Base-by-base conservation (phyloP, 2,329 filamentous ascomycete genomes). In the Fusarium tjaetaba region DNA sequence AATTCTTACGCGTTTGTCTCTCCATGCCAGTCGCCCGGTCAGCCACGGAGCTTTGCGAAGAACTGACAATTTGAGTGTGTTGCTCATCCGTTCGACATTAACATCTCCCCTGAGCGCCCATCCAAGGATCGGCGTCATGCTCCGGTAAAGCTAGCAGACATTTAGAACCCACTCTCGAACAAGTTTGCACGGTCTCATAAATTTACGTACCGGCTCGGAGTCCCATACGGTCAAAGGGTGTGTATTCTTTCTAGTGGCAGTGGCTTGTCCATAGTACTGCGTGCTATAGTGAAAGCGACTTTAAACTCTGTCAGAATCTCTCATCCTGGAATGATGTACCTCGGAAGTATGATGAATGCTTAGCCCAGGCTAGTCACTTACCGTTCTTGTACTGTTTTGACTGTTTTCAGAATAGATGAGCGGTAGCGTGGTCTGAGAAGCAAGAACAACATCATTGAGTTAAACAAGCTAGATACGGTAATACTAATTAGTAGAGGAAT, bases 281-380 rank as follows among this genome's bases (percentile, higher is more conserved):
- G 13, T 48, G 14, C 26, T 48, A 0, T 30, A 4, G 10, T 11
- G 20, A 22, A 22, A 30, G 5, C 2, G 20, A 22, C 45, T 48
- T 8, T 11, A 0, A 11, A 48, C 20, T 30, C 0, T 30, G 26
- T 48, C 14, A 48, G 26, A 16, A 30, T 16, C 10, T 16, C 5
- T 11, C 2, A 16, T 11, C 6, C 9, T 22, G 5, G 13, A 15
- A 4, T 1, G 9, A 1, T 30, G 7, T 11, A 11, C 9, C 0
- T 5, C 4, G 2, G 26, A 48, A 48, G 26, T 20, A 16, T 4
- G 26, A 11, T 15, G 14, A 1, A 8, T 30, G 8, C 20, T 45
- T 2, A 8, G 28, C 16, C 4, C 9, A 48, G 20, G 26, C 14
- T 30, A 22, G 9, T 11, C 1, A 30, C 20, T 16, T 22, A 48